Conservation (phyloP, 176 grass and related monocot genomes). For the Oryza meridionalis region DNA sequence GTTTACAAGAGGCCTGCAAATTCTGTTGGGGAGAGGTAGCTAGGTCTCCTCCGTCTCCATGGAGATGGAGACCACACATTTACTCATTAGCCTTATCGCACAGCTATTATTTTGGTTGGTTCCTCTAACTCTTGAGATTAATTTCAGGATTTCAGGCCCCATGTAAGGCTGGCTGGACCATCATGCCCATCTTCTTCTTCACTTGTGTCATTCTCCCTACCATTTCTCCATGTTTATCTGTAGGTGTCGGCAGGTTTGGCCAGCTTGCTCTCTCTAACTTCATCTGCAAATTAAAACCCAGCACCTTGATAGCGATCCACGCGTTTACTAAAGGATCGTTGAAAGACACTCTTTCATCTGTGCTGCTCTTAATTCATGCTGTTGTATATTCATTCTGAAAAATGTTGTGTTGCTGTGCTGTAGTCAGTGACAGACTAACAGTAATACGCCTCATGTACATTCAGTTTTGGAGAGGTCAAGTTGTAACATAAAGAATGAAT, state of each 20-base stretch:
- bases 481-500: background rate
- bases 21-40: background rate
- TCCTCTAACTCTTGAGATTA: background rate
- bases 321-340: background rate
- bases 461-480: background rate
- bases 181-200: background rate
- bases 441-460: background rate
- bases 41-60: background rate
- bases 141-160: background rate
- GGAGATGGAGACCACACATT: background rate
- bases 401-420: background rate
- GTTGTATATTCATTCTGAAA: background rate
- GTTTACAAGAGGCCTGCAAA: background rate
- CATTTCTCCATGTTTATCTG: background rate
- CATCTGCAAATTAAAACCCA: background rate
- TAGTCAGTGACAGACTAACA: background rate
- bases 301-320: background rate
- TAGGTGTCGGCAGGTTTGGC: conserved; percentile 30
- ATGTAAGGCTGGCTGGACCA: background rate
- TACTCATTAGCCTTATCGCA: background rate
- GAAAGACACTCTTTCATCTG: background rate
- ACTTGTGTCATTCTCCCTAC: background rate
- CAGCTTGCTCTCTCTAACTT: background rate
- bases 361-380: background rate
- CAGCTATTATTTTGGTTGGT: conserved; percentile 1